Evolutionary conservation across 495 filamentous ascomycete species (phyloP).

Genomic region (Xylaria cubensis): DNA sequence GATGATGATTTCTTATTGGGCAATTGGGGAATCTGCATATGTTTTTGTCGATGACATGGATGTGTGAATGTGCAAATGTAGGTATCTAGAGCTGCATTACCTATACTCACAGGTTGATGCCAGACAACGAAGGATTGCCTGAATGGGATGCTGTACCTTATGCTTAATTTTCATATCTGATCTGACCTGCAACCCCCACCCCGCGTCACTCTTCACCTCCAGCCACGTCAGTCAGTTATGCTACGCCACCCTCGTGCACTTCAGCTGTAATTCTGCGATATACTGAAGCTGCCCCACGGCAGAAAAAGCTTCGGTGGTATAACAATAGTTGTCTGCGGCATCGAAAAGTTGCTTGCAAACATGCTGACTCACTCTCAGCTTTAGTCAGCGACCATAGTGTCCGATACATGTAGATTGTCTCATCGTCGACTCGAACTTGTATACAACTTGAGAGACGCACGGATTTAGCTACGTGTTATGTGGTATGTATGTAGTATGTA

Average conservation of each 20-base stretch:
- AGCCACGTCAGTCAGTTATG: background rate
- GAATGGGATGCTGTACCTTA: background rate
- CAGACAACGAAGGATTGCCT: constrained; percentile 1
- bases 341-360: background rate
- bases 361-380: background rate
- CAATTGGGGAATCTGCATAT: constrained; percentile 2
- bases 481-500: background rate
- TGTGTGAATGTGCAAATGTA: background rate
- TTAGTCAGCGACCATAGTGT: background rate
- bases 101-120: background rate
- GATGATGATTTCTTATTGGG: constrained; percentile 9
- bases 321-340: too few species aligned
- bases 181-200: background rate
- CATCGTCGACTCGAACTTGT: background rate
- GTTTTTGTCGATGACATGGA: background rate
- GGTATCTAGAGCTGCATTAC: background rate
- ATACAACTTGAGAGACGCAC: background rate
- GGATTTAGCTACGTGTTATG: background rate
- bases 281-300: background rate
- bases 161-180: background rate
- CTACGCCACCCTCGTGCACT: background rate
- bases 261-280: background rate
- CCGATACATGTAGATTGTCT: background rate
- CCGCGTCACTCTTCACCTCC: background rate
- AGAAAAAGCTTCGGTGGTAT: background rate